phyloP scores from a whole-genome alignment of 208 protist species.

The Leishmania amazonensis region DNA sequence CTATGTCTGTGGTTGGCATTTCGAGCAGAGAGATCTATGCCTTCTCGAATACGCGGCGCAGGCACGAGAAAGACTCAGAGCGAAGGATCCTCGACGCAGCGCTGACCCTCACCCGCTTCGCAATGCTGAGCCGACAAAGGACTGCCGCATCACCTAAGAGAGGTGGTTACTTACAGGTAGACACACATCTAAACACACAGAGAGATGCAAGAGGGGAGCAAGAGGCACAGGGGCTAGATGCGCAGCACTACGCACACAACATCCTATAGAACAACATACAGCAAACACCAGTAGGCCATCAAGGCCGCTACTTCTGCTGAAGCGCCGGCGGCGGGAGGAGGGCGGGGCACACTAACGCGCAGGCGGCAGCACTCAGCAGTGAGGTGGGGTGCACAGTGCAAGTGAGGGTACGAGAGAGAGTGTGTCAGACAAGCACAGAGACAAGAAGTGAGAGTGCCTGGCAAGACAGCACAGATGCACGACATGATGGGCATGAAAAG shows the following conservation, averaged over 20 bases:
- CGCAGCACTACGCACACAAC: background rate
- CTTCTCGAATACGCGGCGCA: background rate
- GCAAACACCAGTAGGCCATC: background rate
- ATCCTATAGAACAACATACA: background rate
- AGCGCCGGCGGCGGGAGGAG: background rate
- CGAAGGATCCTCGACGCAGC: background rate
- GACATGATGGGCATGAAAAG: background rate
- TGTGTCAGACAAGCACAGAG: no score
- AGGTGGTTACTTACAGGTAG: background rate
- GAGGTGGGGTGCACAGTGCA: background rate
- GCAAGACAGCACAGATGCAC: background rate
- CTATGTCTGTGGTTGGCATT: slow-evolving; percentile 63
- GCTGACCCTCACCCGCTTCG: background rate
- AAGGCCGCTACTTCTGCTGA: background rate
- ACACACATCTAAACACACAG: background rate
- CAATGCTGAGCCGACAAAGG: background rate
- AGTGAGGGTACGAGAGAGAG: background rate
- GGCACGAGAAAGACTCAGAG: background rate
- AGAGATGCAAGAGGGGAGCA: background rate
- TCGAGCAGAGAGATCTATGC: background rate
- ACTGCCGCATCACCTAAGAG: background rate
- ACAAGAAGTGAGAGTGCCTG: background rate
- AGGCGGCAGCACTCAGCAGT: background rate
- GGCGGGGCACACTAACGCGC: background rate
- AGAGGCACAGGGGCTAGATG: background rate